Base-by-base conservation (phyloP, 2,329 filamentous ascomycete genomes). In the Plectosphaerella plurivora region DNA sequence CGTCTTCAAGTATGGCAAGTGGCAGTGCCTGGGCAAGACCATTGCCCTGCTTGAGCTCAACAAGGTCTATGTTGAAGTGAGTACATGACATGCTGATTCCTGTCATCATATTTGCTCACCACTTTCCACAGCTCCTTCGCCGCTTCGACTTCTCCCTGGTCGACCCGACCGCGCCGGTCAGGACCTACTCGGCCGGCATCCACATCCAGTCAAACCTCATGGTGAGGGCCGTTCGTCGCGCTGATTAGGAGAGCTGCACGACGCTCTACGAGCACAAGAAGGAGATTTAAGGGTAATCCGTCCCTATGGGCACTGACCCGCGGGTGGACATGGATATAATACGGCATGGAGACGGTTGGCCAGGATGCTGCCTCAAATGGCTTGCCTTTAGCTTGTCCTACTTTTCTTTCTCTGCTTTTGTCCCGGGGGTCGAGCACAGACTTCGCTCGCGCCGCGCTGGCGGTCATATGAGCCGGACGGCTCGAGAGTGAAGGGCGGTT, bases 1-100 rank as follows among this genome's bases (percentile, higher is more conserved):
- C 14, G 63, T 74, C 1, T 79, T 78, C 60, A 71, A 71, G 15
- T 63, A 65, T 28, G 75, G 75, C 5, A 68, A 66, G 46, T 73
- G 66, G 53, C 61, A 67, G 57, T 78, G 76, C 55, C 59, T 78
- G n/a, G 77, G 76, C 5, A 73, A 69, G 59, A 65, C 67, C 20
- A 69, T 77, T 45, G 73, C 73, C 9, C 57, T 70, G 53, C 68
- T 76, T 54, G 73, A 76, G 60, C 55, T 76, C 50, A 69, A 73
- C 55, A 77, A 77, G 60, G 60, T 70, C 3, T 63, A 74, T 52
- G 68, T 72, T 35, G 70, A 74, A 68, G 72, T 75, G 55, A 61
- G 67, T 52, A 14, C 14, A 12, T 8, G 9, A 33, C 25, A 28
- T 5, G 8, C 8, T 33, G 9, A 4, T 33, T 33, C 11, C 28